Evolutionary conservation across 495 filamentous ascomycete species (phyloP).

Genomic region (Penicillium cinerascens): DNA sequence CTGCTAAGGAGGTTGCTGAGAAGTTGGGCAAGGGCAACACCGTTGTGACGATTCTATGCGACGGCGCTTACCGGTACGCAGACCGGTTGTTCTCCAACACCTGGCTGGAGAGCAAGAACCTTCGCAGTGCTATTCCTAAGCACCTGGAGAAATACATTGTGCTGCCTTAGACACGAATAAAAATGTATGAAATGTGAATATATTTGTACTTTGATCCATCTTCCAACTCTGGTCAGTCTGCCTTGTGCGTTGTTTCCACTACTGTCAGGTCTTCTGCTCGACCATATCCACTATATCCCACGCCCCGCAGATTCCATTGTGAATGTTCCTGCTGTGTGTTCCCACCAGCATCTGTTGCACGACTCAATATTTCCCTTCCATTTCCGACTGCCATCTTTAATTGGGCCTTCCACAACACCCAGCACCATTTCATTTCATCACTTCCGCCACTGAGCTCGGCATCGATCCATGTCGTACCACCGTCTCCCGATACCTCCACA

Average conservation of each 20-base stretch:
- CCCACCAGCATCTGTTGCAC: conserved; percentile 49
- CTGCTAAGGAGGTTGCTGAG: conserved; percentile 90
- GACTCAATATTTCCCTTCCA: conserved; percentile 44
- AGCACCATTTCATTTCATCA: not conserved
- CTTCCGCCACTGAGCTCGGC: conserved; percentile 12
- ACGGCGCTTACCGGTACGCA: conserved; percentile 94
- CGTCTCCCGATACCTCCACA: conserved; percentile 52
- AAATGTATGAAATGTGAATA: conserved; percentile 15
- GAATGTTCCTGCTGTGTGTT: conserved; percentile 46
- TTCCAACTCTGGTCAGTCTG: not conserved
- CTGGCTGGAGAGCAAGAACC: conserved; percentile 83
- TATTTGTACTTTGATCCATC: not conserved
- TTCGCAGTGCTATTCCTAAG: conserved; percentile 79
- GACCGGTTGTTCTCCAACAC: conserved; percentile 85
- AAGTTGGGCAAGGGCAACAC: conserved; percentile 85
- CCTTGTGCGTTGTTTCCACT: not conserved
- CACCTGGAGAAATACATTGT: conserved; percentile 91
- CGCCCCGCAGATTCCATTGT: conserved; percentile 57
- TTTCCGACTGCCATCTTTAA: conserved; percentile 13
- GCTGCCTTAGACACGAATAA: conserved; percentile 57
- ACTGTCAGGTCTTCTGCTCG: conserved; percentile 45
- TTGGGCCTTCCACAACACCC: conserved; percentile 1
- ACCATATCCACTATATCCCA: conserved; percentile 60
- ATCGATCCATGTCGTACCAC: conserved; percentile 47
- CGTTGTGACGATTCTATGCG: conserved; percentile 89